Conservation (phyloP, 768 basidiomycete species). For the Multifurca ochricompacta region DNA sequence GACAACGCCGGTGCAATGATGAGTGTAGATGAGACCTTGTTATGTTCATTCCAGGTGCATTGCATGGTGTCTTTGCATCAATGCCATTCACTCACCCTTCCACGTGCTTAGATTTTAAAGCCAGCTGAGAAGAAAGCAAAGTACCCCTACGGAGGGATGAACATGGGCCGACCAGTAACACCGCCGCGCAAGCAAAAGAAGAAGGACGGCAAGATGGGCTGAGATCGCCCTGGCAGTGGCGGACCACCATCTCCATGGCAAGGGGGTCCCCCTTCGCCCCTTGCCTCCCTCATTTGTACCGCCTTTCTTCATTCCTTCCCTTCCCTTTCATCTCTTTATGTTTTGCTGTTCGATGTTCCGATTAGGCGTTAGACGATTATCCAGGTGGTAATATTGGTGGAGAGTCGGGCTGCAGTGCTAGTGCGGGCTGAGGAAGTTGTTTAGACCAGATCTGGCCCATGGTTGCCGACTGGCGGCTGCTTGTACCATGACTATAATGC, state of each 20-base stretch:
- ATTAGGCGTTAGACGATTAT: constrained; percentile 20
- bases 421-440: constrained; percentile 14
- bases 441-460: constrained; percentile 9
- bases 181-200: constrained; percentile 98
- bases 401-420: constrained; percentile 14
- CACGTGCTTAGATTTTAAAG: constrained; percentile 73
- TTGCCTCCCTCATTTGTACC: constrained; percentile 15
- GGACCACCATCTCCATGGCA: constrained; percentile 6
- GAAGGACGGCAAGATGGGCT: constrained; percentile 73
- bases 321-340: constrained; percentile 14
- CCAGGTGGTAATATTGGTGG: constrained; percentile 18
- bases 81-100: constrained; percentile 1
- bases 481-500: constrained; percentile 20
- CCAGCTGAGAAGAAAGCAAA: constrained; percentile 99
- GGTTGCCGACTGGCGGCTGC: constrained; percentile 8
- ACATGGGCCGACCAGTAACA: constrained; percentile 82
- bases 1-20: constrained; percentile 99
- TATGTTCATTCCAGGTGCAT: constrained; percentile 94
- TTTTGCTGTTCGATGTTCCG: constrained; percentile 18
- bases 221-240: constrained; percentile 8
- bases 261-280: background rate
- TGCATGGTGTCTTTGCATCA: background rate
- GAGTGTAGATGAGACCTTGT: constrained; percentile 94
- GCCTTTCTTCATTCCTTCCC: constrained; percentile 13
- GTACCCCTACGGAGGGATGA: constrained; percentile 82